These are phyloP conservation scores for Colletotrichum costaricense DNA, from an alignment of 2,329 filamentous ascomycete species.

Conservation along the genomic window DNA sequence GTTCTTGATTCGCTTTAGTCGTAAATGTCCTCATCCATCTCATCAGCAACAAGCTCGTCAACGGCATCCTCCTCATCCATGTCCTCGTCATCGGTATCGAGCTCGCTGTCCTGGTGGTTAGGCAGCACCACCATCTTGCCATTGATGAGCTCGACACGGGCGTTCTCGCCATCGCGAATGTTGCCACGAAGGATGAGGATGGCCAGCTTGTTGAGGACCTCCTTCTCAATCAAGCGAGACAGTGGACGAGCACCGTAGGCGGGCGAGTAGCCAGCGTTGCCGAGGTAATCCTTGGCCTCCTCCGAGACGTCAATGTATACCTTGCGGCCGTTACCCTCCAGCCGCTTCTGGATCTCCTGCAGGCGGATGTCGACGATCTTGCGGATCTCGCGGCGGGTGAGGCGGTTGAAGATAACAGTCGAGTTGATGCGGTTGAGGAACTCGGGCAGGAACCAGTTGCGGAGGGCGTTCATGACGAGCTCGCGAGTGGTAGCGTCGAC, in stretches of 20 bases:
- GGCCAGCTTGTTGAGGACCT: slow-evolving; percentile 93
- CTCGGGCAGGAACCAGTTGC: slow-evolving; percentile 97
- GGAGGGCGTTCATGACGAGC: slow-evolving; percentile 89
- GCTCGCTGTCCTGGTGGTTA: slow-evolving; percentile 78
- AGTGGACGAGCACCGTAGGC: slow-evolving; percentile 94
- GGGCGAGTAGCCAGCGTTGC: slow-evolving; percentile 90
- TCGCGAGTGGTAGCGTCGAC: slow-evolving; percentile 89
- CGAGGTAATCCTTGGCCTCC: slow-evolving; percentile 93
- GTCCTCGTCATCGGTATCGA: slow-evolving; percentile 70
- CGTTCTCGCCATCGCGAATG: slow-evolving; percentile 86
- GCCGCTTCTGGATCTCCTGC: slow-evolving; percentile 88
- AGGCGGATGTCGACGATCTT: slow-evolving; percentile 95
- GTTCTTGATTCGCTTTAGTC: slow-evolving; percentile 43
- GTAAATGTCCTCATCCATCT: slow-evolving; percentile 70
- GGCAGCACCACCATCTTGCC: slow-evolving; percentile 84
- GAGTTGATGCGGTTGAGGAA: slow-evolving; percentile 98
- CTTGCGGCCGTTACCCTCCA: slow-evolving; percentile 86
- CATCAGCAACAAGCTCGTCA: slow-evolving; percentile 72
- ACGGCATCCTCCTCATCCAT: slow-evolving; percentile 80
- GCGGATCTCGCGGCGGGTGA: slow-evolving; percentile 89
- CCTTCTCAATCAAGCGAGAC: slow-evolving; percentile 92
- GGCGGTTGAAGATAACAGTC: slow-evolving; percentile 97
- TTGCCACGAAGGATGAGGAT: slow-evolving; percentile 89
- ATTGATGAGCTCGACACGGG: slow-evolving; percentile 81
- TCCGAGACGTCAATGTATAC: slow-evolving; percentile 85